Percentiles rank a stretch among this genome's conserved stretches.
These are phyloP conservation scores for Dactylorhiza incarnata DNA, from an alignment of 106 monocot species.

Conservation along the genomic window DNA sequence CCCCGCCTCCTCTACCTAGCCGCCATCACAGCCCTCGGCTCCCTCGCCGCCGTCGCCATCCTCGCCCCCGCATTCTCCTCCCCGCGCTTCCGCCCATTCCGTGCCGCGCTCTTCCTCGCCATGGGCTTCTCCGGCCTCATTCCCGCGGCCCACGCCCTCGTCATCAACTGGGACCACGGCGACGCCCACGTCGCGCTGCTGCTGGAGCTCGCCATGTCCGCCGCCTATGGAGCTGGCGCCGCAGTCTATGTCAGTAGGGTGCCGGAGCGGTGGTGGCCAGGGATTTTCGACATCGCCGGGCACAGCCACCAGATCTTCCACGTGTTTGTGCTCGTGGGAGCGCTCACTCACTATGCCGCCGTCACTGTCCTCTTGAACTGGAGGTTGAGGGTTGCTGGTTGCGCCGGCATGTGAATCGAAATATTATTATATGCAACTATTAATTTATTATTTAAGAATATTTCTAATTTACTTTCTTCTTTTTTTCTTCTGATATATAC, in stretches of 20 bases:
- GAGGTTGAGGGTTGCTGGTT: conserved; percentile 24
- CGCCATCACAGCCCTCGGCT: conserved; percentile 49
- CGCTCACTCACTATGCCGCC: conserved; percentile 67
- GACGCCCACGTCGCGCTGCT: conserved; percentile 47
- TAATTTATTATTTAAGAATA: no score
- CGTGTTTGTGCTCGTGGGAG: conserved; percentile 68
- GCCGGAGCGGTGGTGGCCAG: conserved; percentile 84
- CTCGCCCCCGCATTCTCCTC: conserved; percentile 54
- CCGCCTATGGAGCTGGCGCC: conserved; percentile 56
- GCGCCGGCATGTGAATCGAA: background rate
- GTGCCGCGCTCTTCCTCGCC: conserved; percentile 64
- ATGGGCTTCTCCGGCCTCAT: conserved; percentile 86
- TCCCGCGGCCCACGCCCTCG: conserved; percentile 61
- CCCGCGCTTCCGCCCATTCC: conserved; percentile 61
- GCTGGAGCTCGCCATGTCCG: conserved; percentile 60
- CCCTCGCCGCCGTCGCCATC: conserved; percentile 32
- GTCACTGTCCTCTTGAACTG: conserved; percentile 47
- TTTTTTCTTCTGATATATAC: no score
- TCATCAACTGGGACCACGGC: conserved; percentile 48
- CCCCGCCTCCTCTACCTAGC: conserved; percentile 59
- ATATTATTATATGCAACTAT: no score
- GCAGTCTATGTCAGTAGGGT: conserved; percentile 60
- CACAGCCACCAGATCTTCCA: conserved; percentile 99
- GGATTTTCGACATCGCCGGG: conserved; percentile 64
- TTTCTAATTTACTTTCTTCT: no score